Base-by-base conservation (phyloP, 108 stramenopile genomes). In the Conticribra guillardii region DNA sequence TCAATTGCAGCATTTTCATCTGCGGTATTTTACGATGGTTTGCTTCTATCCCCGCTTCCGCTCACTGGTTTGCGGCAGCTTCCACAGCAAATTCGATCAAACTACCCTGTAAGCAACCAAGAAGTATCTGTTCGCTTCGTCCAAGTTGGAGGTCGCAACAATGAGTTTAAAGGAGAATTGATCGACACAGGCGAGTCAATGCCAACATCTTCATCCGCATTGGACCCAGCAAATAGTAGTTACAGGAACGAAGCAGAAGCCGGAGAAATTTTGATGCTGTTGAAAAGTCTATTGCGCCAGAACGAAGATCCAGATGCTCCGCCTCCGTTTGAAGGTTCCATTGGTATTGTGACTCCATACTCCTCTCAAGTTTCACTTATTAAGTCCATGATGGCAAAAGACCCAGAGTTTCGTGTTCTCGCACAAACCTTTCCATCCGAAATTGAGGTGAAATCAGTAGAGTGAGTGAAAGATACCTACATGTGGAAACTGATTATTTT, bases 291-390 rank as follows among this genome's bases (percentile, higher is more conserved):
- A 0, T 11, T 90, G 45, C 26, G 59, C 22, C 60, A 82, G 48
- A 71, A 85, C 15, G 50, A 71, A 21, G 55, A 45, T 67, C 30
- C 34, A 44, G 44, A 60, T 22, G 41, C 33, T 3, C 74, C 67
- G 22, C 22, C 78, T 14, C 59, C 64, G 8, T 60, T 63, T 31
- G 47, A 71, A 21, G 71, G 73, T 46, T 85, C 83, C 3, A 91
- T 99, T 60, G 97, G 97, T 17, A 84, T 99, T 28, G 87, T 99
- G 9, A 96, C 97, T 41, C 98, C 98, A 0, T 99, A 99, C 82
- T 91, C 90, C 34, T 92, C 95, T 29, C 98, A 99, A 69, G 92
- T 97, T 8, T 82, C 92, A 5, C 84, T 97, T 55, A 82, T 98
- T 61, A 89, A 92, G 57, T 69, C 69, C 21, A 63, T 87, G 69